Evolutionary conservation across 2,329 filamentous ascomycete species (phyloP).

Genomic region (Alternaria sp.): DNA sequence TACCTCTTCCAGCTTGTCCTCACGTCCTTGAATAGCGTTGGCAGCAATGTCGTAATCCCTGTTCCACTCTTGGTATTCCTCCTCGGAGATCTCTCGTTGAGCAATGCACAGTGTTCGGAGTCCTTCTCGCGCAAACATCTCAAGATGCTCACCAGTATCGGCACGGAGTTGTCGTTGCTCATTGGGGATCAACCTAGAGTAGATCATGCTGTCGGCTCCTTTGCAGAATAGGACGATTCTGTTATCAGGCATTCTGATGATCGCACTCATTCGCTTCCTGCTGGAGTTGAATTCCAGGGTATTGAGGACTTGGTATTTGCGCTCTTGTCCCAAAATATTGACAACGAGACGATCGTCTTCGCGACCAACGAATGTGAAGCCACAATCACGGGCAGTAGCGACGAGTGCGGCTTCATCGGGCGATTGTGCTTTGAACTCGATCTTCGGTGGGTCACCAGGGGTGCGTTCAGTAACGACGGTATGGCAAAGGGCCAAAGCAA

Average conservation of each 20-base stretch:
- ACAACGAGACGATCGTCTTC: constrained; percentile 82
- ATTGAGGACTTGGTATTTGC: constrained; percentile 86
- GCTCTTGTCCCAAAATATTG: constrained; percentile 86
- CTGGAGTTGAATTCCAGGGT: constrained; percentile 98
- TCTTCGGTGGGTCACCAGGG: constrained; percentile 87
- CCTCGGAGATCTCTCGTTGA: constrained; percentile 78
- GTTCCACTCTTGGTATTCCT: constrained; percentile 86
- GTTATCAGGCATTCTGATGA: constrained; percentile 91
- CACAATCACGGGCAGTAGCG: constrained; percentile 91
- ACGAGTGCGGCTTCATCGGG: constrained; percentile 96
- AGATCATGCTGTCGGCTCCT: constrained; percentile 96
- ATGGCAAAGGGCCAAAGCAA: constrained; percentile 93
- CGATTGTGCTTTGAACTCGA: constrained; percentile 96
- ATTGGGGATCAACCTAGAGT: constrained; percentile 84
- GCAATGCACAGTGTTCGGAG: constrained; percentile 94
- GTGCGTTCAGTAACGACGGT: constrained; percentile 91
- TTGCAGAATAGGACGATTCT: constrained; percentile 94
- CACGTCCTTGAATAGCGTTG: constrained; percentile 81
- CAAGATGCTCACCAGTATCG: constrained; percentile 89
- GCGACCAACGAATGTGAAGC: constrained; percentile 88
- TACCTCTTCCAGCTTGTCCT: constrained; percentile 90
- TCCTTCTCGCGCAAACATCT: constrained; percentile 96
- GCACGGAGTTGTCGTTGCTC: constrained; percentile 85
- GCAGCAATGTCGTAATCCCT: constrained; percentile 88
- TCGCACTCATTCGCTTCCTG: constrained; percentile 96